Conservation (phyloP, 768 basidiomycete genomes). For the Coprinellus micaceus region DNA sequence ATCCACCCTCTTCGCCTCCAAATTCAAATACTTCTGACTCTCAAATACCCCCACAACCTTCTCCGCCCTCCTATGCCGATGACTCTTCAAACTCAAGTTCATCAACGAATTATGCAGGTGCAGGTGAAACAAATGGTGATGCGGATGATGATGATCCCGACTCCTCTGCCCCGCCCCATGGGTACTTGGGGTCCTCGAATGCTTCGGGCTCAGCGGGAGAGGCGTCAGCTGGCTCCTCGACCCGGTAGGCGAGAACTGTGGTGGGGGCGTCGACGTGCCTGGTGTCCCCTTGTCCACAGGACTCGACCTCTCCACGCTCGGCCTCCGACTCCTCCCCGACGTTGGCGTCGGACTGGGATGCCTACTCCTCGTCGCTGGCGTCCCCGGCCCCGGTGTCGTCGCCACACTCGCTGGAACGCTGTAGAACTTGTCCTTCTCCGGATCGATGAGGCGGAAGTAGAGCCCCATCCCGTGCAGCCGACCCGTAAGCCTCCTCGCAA, state of each 20-base stretch:
- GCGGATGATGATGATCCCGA: constrained; percentile 22
- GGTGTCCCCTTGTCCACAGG: background rate
- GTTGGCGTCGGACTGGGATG: background rate
- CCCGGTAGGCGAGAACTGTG: background rate
- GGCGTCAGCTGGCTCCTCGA: background rate
- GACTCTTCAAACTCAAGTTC: constrained; percentile 30
- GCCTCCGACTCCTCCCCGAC: background rate
- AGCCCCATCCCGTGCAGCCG: constrained; percentile 59
- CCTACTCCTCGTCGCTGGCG: background rate
- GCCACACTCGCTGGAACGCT: constrained; percentile 22
- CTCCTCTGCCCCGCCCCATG: constrained; percentile 11
- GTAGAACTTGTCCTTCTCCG: constrained; percentile 54
- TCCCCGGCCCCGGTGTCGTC: no score
- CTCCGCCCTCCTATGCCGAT: constrained; percentile 33
- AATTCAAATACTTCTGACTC: constrained; percentile 63
- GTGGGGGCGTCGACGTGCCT: background rate
- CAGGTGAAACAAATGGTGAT: constrained; percentile 32
- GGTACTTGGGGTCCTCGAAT: background rate
- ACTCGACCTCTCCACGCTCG: background rate
- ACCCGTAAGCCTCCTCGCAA: constrained; percentile 48
- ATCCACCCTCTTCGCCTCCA: constrained; percentile 56
- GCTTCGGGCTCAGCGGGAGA: background rate
- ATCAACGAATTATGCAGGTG: constrained; percentile 37
- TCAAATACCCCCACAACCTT: constrained; percentile 71
- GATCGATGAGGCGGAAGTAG: constrained; percentile 64